Percentiles rank a stretch among this genome's conserved stretches.
These are phyloP conservation scores for Punctularia strigosozonata DNA, from an alignment of 768 basidiomycete genomes.

Conservation along the genomic window DNA sequence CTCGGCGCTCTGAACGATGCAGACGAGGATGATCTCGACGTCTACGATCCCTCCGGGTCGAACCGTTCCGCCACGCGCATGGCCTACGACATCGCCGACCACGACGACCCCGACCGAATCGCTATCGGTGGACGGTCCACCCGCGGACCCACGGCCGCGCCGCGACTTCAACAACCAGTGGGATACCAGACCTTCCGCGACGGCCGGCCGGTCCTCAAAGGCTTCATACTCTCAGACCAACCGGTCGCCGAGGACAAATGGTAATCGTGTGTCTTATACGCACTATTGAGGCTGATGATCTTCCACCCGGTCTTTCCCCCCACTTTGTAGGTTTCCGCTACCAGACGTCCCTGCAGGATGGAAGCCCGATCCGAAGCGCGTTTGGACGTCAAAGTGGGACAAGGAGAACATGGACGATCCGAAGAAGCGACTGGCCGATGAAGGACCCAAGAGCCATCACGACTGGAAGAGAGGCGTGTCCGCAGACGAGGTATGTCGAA, in stretches of 20 bases:
- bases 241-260: constrained; percentile 62
- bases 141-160: too few species aligned
- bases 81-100: constrained; percentile 55
- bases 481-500: constrained; percentile 54
- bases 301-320: background rate
- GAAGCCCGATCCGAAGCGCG: constrained; percentile 71
- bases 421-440: constrained; percentile 1
- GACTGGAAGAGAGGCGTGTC: constrained; percentile 52
- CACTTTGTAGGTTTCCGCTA: constrained; percentile 56
- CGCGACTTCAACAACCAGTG: too few species aligned
- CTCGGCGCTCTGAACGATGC: constrained; percentile 87
- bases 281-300: constrained; percentile 10
- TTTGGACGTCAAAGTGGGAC: constrained; percentile 57
- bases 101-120: constrained; percentile 50
- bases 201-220: constrained; percentile 59
- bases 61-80: constrained; percentile 33
- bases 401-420: constrained; percentile 19
- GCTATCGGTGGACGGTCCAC: constrained; percentile 30
- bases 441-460: constrained; percentile 24
- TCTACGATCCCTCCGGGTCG: constrained; percentile 45
- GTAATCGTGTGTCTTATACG: constrained; percentile 25
- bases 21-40: constrained; percentile 84
- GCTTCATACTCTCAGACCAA: constrained; percentile 61
- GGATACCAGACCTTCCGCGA: constrained; percentile 63
- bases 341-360: constrained; percentile 78